Percentiles rank a stretch among this genome's conserved stretches.
Evolutionary conservation across 805 yeast species (phyloP).

Genomic region (Sugiyamaella mastotermitis): DNA sequence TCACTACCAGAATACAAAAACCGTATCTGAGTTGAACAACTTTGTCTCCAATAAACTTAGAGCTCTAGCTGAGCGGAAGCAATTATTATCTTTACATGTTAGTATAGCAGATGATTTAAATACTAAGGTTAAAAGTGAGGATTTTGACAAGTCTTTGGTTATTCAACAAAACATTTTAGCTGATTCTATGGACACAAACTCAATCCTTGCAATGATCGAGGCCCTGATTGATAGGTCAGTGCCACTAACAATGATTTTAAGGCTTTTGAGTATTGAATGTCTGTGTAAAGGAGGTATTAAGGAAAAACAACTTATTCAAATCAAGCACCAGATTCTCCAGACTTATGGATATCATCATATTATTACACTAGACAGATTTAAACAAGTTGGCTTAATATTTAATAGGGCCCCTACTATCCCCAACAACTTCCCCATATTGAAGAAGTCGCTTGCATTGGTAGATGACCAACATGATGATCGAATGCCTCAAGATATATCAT

Average conservation of each 20-base stretch:
- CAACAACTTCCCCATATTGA: constrained; percentile 38
- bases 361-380: constrained; percentile 42
- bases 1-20: constrained; percentile 47
- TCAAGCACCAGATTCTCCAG: constrained; percentile 52
- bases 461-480: constrained; percentile 27
- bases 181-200: constrained; percentile 39
- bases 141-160: constrained; percentile 25
- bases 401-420: constrained; percentile 25
- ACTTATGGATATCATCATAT: constrained; percentile 58
- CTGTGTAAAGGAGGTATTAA: constrained; percentile 63
- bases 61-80: too few species aligned
- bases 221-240: constrained; percentile 46
- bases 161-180: constrained; percentile 58
- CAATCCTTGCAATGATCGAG: constrained; percentile 36
- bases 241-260: constrained; percentile 39
- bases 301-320: constrained; percentile 50
- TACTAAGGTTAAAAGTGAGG: constrained; percentile 35
- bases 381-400: constrained; percentile 43
- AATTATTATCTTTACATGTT: too few species aligned
- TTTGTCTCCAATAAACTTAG: constrained; percentile 70
- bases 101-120: constrained; percentile 62
- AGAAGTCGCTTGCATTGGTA: constrained; percentile 32
- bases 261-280: constrained; percentile 53
- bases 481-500: constrained; percentile 45
- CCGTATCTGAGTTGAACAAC: constrained; percentile 58